Base-by-base conservation (phyloP, 306 rosid genomes). In the Rosa lucieae region DNA sequence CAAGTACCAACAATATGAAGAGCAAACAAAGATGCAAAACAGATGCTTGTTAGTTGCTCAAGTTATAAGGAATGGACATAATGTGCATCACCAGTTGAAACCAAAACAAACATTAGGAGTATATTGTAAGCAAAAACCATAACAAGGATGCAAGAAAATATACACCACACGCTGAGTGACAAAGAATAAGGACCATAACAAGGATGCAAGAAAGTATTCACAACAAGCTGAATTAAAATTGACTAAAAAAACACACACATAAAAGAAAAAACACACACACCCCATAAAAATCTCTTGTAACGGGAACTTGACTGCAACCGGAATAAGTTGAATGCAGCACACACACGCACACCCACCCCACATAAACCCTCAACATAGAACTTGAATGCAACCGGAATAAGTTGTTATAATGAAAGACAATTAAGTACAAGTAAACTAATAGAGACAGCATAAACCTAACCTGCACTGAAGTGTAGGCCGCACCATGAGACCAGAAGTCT, bases 401-500 rank as follows among this genome's bases (percentile, higher is more conserved):
- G 10, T 11, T 13, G 2, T 21, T 17, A 69, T 44, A n/a, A 7
- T 43, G 58, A 29, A 75, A 26, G 20, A 44, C 32, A 61, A 75
- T 76, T 10, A 46, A 6, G 62, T 35, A 35, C 72, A 46, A n/a
- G 1, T 47, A 32, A 32, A 20, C 39, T 1, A 76, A 17, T 10
- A 76, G 9, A 63, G n/a, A 32, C 48, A 62, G 79, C 51, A 43
- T 42, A 44, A 21, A 76, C 69, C 82, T 76, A 79, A 95, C 99
- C 99, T 96, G 88, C 84, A 85, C 89, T 96, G 97, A 56, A 96
- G 21, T 12, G 99, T 90, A 76, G 99, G 99, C 86, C 89, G 90
- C 85, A 91, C 90, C 86, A 96, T 83, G 78, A 96, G 98, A 89
- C 98, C 99, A 62, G 98, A 91, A 83, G 93, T 87, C 90, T 93